These are phyloP conservation scores for Lichtheimia hyalospora DNA, from an alignment of 371 early-diverging fungal genomes.

Conservation along the genomic window DNA sequence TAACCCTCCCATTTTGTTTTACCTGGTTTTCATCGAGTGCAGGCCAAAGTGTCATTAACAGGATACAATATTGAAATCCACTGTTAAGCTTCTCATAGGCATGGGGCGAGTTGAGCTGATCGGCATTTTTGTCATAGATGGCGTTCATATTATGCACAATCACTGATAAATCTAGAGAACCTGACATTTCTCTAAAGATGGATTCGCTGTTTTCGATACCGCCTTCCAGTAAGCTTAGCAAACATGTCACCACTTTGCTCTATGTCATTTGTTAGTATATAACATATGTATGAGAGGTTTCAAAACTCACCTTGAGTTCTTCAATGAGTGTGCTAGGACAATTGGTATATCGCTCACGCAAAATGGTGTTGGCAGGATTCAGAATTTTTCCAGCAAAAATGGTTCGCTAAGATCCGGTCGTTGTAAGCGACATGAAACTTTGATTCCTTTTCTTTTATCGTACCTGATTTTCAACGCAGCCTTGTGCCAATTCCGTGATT, in stretches of 20 bases:
- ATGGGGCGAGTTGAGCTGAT: constrained; percentile 18
- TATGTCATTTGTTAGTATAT: neutral
- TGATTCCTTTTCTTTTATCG: neutral
- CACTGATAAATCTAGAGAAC: constrained; percentile 36
- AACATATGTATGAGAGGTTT: neutral
- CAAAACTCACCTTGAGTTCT: constrained; percentile 38
- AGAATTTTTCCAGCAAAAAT: constrained; percentile 58
- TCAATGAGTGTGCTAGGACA: constrained; percentile 27
- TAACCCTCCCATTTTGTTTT: neutral
- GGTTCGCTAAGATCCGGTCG: constrained; percentile 29
- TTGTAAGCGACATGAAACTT: constrained; percentile 11
- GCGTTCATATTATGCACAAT: constrained; percentile 37
- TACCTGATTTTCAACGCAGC: constrained; percentile 39
- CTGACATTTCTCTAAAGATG: constrained; percentile 52
- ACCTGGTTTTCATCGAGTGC: constrained; percentile 35
- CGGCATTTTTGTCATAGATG: constrained; percentile 22
- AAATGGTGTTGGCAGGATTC: constrained; percentile 49
- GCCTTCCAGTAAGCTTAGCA: constrained; percentile 57
- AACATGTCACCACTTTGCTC: constrained; percentile 46
- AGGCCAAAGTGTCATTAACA: constrained; percentile 40
- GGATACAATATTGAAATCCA: constrained; percentile 43
- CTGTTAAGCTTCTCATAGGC: constrained; percentile 33
- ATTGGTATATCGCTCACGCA: constrained; percentile 33
- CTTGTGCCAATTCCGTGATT: constrained; percentile 56
- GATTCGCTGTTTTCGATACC: constrained; percentile 48